Evolutionary conservation across 2,329 filamentous ascomycete genomes (phyloP), one percentile per base, ranked within the genome.

Genomic region (Pseudocercospora fuligena): DNA sequence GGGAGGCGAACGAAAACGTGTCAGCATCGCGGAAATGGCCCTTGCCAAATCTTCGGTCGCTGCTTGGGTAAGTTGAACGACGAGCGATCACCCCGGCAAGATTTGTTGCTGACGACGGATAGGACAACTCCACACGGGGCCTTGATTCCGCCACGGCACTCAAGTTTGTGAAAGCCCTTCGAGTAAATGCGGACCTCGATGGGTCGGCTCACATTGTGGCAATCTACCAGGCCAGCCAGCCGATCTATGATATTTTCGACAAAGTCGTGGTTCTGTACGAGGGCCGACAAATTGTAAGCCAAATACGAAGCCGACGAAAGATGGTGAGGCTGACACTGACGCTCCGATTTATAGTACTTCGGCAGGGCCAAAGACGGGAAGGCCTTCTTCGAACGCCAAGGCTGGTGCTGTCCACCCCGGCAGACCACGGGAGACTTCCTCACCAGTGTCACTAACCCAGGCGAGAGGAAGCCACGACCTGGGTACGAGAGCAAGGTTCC

Each of bases 211-310:
- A 84, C 65, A 82, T 83, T n/a, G 84, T 89, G 23, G 85, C 87
- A 0, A 86, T 89, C 57, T 89, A 89, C 71, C 82, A 84, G 69
- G 81, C 82, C 11, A 77, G 75, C 49, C 80, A 83, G 66, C 78
- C 78, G 7, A 80, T 88, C 14, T 89, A 89, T 72, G 85, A 89
- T 63, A 79, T 88, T 16, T 94, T 94, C 72, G 90, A 94, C 79
- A 93, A 93, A 75, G 87, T 87, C 0, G 84, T 88, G 0, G 89
- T 94, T 0, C 81, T 94, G 0, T 93, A 94, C 73, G 89, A 93
- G 74, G 92, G 92, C 0, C 85, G 89, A 0, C 87, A 94, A 73
- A 94, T 94, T 68, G 27, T 27, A 27, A 27, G 27, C 27, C 27
- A 27, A 27, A 6, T 6, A 27, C 27, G 27, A 27, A 27, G 27